Evolutionary conservation across 768 basidiomycete species (phyloP).

Genomic region (Phlebiopsis gigantea): DNA sequence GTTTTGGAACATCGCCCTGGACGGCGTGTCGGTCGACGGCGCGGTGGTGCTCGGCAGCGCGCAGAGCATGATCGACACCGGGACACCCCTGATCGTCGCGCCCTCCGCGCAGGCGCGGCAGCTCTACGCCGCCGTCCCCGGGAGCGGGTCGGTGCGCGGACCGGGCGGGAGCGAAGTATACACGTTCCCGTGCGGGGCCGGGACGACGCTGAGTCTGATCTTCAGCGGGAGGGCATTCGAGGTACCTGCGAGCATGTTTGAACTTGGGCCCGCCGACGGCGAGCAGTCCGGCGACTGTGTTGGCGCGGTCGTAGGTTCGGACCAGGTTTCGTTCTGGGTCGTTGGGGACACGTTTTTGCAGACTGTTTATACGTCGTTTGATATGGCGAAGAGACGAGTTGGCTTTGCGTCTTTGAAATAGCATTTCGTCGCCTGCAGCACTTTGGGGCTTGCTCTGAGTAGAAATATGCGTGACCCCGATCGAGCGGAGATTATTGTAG

Average conservation of each 20-base stretch:
- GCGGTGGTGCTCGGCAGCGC: slow-evolving; percentile 9
- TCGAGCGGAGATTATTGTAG: not conserved
- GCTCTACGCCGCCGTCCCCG: slow-evolving; percentile 3
- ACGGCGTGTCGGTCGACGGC: slow-evolving; percentile 24
- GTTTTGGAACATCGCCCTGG: slow-evolving; percentile 36
- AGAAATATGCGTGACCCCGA: not conserved
- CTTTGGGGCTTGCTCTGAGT: too few relatives aligned
- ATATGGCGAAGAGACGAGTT: slow-evolving; percentile 23
- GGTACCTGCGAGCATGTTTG: slow-evolving; percentile 35
- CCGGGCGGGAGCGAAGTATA: slow-evolving; percentile 25
- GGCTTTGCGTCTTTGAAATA: slow-evolving; percentile 16
- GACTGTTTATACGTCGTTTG: slow-evolving; percentile 43
- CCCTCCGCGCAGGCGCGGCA: slow-evolving; percentile 20
- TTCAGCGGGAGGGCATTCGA: slow-evolving; percentile 34
- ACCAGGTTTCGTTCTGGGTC: slow-evolving; percentile 25
- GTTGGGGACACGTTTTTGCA: slow-evolving; percentile 38
- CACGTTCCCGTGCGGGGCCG: slow-evolving; percentile 30
- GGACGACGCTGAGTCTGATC: slow-evolving; percentile 28
- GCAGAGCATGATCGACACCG: slow-evolving; percentile 31
- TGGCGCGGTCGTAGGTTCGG: slow-evolving; percentile 27
- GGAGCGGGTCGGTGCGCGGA: not conserved
- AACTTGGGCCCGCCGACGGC: slow-evolving; percentile 32
- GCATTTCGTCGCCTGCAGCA: not conserved
- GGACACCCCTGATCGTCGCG: slow-evolving; percentile 31
- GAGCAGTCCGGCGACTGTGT: slow-evolving; percentile 29